A percentile compares a stretch with the other conserved stretches of the same genome.
These are phyloP conservation scores for Colletotrichum sp. DNA, from an alignment of 2,329 filamentous ascomycete species.

Conservation along the genomic window DNA sequence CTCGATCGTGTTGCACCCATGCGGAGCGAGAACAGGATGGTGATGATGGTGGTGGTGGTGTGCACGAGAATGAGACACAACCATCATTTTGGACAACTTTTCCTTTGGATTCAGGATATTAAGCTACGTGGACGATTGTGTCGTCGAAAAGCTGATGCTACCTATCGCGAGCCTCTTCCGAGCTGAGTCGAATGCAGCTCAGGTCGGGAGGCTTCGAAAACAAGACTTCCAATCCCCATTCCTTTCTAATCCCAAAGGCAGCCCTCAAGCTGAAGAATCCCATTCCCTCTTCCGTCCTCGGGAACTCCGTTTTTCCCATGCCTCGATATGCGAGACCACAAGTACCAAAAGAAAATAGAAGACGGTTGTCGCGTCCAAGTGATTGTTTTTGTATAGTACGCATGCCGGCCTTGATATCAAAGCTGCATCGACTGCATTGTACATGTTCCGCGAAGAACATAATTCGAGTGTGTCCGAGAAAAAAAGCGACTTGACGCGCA, in stretches of 20 bases:
- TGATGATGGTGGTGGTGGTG: neutral
- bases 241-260: neutral
- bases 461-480: slow-evolving; percentile 16
- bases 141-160: neutral
- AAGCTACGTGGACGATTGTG: slow-evolving; percentile 5
- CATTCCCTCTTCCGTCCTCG: neutral
- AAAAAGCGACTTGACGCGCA: slow-evolving; percentile 20
- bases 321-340: neutral
- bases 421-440: slow-evolving; percentile 3
- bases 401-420: neutral
- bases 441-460: neutral
- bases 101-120: slow-evolving; percentile 12
- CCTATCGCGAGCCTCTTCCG: neutral
- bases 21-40: neutral
- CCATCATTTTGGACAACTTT: neutral
- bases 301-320: neutral
- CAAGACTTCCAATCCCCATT: neutral
- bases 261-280: neutral
- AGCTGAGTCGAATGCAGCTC: neutral
- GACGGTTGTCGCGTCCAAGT: neutral
- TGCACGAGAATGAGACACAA: neutral
- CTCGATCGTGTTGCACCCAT: neutral
- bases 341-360: neutral
- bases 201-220: neutral
- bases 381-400: slow-evolving; percentile 2